phyloP scores from a whole-genome alignment of 495 filamentous ascomycete genomes.

The Aspergillus indologenus region DNA sequence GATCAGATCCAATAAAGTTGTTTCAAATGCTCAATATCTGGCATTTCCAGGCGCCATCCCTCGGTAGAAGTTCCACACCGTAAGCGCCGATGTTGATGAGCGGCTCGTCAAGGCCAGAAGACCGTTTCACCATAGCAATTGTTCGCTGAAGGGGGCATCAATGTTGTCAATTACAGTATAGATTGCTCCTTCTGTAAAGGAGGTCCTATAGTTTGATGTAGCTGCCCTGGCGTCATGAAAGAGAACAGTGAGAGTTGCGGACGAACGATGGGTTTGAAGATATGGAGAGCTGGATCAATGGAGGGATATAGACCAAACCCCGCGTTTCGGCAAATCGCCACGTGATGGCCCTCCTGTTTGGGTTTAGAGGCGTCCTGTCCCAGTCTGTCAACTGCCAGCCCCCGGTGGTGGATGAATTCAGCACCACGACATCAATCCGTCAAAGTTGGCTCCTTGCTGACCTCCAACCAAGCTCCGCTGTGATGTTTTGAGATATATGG shows the following conservation, averaged over 20 bases:
- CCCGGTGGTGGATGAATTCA: not conserved
- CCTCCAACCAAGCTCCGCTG: too few species aligned
- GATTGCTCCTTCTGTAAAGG: too few species aligned
- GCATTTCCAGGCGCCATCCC: constrained; percentile 14
- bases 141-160: not conserved
- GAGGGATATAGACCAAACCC: not conserved
- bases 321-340: constrained; percentile 6
- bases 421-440: not conserved
- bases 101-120: constrained; percentile 17
- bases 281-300: too few species aligned
- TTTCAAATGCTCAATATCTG: constrained; percentile 11
- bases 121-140: constrained; percentile 5
- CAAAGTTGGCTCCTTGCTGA: too few species aligned
- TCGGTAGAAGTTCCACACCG: constrained; percentile 31
- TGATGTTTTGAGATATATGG: too few species aligned
- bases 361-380: not conserved
- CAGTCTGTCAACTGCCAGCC: not conserved
- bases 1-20: constrained; percentile 31
- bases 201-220: not conserved
- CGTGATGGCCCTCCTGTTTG: not conserved
- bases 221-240: not conserved
- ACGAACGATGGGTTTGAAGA: not conserved
- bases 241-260: not conserved
- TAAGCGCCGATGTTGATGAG: constrained; percentile 38
- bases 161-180: not conserved